Conservation (phyloP, 2,329 filamentous ascomycete species). For the Xylaria sp. region DNA sequence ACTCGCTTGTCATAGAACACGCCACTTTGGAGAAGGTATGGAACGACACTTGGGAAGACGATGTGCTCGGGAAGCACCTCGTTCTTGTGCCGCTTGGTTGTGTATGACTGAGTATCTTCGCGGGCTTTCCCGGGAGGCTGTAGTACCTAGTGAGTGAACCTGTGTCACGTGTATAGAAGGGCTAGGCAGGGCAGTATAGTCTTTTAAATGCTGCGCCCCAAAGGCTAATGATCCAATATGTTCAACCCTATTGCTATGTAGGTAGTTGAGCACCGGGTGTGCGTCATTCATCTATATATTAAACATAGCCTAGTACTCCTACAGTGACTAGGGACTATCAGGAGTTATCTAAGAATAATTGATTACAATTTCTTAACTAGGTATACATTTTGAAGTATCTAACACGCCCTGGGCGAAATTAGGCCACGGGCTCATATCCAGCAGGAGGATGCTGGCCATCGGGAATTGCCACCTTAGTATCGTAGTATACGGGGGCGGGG, state of each 20-base stretch:
- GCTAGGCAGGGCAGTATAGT: too few species aligned
- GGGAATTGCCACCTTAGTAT: constrained; percentile 53
- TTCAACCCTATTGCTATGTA: neutral
- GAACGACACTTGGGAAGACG: neutral
- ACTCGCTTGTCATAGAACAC: neutral
- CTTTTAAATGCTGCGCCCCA: too few species aligned
- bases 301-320: neutral
- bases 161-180: too few species aligned
- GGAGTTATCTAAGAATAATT: neutral
- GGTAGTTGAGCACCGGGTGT: neutral
- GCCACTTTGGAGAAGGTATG: neutral
- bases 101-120: neutral
- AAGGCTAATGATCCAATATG: neutral
- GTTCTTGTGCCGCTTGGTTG: neutral
- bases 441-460: constrained; percentile 58
- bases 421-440: constrained; percentile 48
- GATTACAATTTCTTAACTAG: neutral
- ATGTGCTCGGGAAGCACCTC: neutral
- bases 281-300: too few species aligned
- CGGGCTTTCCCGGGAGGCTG: neutral
- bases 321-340: neutral
- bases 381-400: constrained; percentile 5
- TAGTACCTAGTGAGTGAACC: neutral
- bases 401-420: neutral
- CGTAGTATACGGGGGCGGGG: constrained; percentile 56